Evolutionary conservation across 306 rosid genomes (phyloP).

Genomic region (Lathyrus oleraceus): DNA sequence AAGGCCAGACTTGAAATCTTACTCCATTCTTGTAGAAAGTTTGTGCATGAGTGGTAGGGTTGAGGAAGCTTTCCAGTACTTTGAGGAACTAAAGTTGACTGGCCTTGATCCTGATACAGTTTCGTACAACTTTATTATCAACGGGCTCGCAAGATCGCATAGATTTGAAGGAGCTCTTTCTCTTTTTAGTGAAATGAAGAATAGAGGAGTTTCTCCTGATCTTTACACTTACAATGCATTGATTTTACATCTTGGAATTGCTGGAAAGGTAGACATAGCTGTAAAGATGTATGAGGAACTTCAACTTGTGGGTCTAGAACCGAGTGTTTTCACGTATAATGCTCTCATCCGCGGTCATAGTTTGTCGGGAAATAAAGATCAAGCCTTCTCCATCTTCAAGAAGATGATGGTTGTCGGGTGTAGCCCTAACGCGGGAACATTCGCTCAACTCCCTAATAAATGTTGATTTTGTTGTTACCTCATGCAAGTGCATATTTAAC

Average conservation of each 20-base stretch:
- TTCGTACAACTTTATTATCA: conserved; percentile 73
- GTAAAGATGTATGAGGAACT: conserved; percentile 74
- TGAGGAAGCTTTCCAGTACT: conserved; percentile 75
- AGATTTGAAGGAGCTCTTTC: conserved; percentile 73
- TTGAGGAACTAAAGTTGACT: conserved; percentile 74
- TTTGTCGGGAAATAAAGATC: conserved; percentile 64
- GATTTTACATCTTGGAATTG: conserved; percentile 75
- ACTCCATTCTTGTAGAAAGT: conserved; percentile 83
- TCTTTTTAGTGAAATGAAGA: conserved; percentile 74
- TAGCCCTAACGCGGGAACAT: conserved; percentile 71
- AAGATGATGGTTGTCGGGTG: conserved; percentile 94
- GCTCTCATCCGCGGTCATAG: conserved; percentile 91
- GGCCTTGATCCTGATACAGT: conserved; percentile 81
- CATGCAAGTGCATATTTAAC: conserved; percentile 1
- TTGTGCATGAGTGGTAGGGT: conserved; percentile 63
- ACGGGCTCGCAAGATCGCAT: conserved; percentile 75
- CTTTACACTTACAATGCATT: conserved; percentile 81
- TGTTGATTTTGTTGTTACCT: conserved; percentile 36
- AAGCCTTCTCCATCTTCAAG: conserved; percentile 74
- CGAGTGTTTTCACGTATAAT: conserved; percentile 87
- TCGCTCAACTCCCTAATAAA: conserved; percentile 84
- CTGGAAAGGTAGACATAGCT: conserved; percentile 82
- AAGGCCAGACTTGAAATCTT: conserved; percentile 87
- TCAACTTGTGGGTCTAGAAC: conserved; percentile 72
- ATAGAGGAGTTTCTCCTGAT: conserved; percentile 70